Percentiles rank a stretch among this genome's conserved stretches.
These are phyloP conservation scores for Sarcocystis neurona DNA, from an alignment of 169 alveolate species.

Conservation along the genomic window DNA sequence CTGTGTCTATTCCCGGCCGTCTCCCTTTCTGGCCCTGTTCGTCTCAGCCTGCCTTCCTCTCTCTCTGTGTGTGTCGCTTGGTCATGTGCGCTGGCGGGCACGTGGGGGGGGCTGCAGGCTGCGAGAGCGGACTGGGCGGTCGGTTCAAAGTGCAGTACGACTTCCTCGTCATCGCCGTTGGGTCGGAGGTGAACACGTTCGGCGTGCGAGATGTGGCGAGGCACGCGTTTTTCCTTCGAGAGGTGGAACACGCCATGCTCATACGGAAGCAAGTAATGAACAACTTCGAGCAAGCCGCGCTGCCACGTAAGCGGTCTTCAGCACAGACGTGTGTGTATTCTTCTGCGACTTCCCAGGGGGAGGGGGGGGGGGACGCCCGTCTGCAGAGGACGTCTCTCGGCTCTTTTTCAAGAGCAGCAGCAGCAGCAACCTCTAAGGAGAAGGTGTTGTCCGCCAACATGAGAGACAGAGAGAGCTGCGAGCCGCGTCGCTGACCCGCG, in stretches of 20 bases:
- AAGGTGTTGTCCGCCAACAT: too few relatives aligned
- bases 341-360: too few relatives aligned
- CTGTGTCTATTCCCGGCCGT: not conserved
- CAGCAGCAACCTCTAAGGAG: too few relatives aligned
- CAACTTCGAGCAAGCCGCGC: conserved; percentile 67
- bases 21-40: not conserved
- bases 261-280: conserved; percentile 63
- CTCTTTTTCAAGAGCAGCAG: too few relatives aligned
- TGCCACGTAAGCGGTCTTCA: conserved; percentile 49
- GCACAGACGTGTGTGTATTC: not conserved
- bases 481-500: too few relatives aligned
- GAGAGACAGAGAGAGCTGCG: too few relatives aligned
- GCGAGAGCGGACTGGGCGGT: conserved; percentile 42
- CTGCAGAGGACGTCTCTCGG: too few relatives aligned
- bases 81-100: too few relatives aligned
- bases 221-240: conserved; percentile 63
- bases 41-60: not conserved
- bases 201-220: conserved; percentile 62
- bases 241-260: conserved; percentile 65
- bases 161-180: conserved; percentile 61
- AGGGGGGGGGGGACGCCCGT: too few relatives aligned
- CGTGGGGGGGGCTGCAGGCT: too few relatives aligned
- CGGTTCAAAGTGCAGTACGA: conserved; percentile 45
- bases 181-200: conserved; percentile 60
- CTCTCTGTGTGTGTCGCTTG: not conserved